Conservation (phyloP, 129 eudicot genomes). For the Kitagawia praeruptora region DNA sequence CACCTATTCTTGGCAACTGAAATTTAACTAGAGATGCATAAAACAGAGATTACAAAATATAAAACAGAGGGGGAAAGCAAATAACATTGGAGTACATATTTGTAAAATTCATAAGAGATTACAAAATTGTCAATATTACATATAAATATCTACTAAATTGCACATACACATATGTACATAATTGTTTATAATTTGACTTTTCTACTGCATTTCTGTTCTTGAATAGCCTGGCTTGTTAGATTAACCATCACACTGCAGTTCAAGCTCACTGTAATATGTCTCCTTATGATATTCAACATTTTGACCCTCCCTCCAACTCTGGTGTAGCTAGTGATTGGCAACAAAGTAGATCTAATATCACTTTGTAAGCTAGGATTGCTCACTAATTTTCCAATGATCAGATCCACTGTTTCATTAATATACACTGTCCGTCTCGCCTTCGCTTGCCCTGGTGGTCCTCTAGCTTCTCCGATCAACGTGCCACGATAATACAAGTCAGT, state of each 20-base stretch:
- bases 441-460: slow-evolving; percentile 49
- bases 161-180: not conserved
- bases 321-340: slow-evolving; percentile 47
- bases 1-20: slow-evolving; percentile 16
- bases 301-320: slow-evolving; percentile 62
- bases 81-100: not conserved
- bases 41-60: no score
- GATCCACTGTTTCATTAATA: slow-evolving; percentile 53
- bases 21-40: not conserved
- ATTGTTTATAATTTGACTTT: slow-evolving; percentile 41
- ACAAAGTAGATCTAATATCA: slow-evolving; percentile 34
- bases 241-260: slow-evolving; percentile 61
- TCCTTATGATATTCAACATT: slow-evolving; percentile 33
- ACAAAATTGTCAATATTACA: not conserved
- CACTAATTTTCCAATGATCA: slow-evolving; percentile 28
- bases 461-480: slow-evolving; percentile 49
- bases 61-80: not conserved
- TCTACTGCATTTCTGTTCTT: slow-evolving; percentile 49
- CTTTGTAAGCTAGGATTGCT: slow-evolving; percentile 29
- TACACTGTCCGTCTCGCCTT: slow-evolving; percentile 52
- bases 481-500: slow-evolving; percentile 44
- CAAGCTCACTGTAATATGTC: slow-evolving; percentile 58
- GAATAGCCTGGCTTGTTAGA: slow-evolving; percentile 42
- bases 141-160: not conserved
- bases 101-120: not conserved